Evolutionary conservation across 345 rosid genomes (phyloP), one percentile per base, ranked within the genome.

Genomic region (Melaleuca quinquenervia): DNA sequence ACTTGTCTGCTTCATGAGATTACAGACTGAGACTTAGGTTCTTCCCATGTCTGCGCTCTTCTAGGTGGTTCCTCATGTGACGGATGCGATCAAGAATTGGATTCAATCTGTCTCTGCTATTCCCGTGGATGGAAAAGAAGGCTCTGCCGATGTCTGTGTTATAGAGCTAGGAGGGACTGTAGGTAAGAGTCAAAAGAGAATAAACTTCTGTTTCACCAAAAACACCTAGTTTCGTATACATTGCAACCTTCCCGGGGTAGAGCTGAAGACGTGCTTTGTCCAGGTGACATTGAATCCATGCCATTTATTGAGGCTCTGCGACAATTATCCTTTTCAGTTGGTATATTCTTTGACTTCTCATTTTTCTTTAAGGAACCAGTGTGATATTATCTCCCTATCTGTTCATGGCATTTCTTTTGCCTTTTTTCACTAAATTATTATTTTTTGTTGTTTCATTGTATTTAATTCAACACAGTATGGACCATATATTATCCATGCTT

Each of bases 121-220:
- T 87, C 99, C 99, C 55, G 99, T 97, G 52, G 99, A 97, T 93
- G 99, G 99, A 84, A 90, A 92, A 84, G 94, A 95, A 87, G 98
- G 94, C 27, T 93, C 97, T 76, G 96, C 98, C 2, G 94, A 96
- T 93, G 98, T 96, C 87, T 97, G 99, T 89, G 99, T 97, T 75
- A 97, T 97, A 89, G 99, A 97, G 92, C 90, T 97, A 87, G 99
- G 99, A 80, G 99, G 99, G 84, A 97, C 99, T 83, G 98, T 96
- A 87, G 99, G 99, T 97, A 91, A 91, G 94, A 88, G 86, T 86
- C 58, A 21, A 87, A 53, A 32, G 52, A 58, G 50, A 24, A 24
- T 75, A 53, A 62, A 50, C 41, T 49, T 21, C 36, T 36, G 24
- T 21, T 70, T 70, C 80, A 21, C 48, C 49, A 16, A 53, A 41